Evolutionary conservation across 768 basidiomycete species (phyloP), one percentile per base, ranked within the genome.

Genomic region (Pulveroboletus sp.): DNA sequence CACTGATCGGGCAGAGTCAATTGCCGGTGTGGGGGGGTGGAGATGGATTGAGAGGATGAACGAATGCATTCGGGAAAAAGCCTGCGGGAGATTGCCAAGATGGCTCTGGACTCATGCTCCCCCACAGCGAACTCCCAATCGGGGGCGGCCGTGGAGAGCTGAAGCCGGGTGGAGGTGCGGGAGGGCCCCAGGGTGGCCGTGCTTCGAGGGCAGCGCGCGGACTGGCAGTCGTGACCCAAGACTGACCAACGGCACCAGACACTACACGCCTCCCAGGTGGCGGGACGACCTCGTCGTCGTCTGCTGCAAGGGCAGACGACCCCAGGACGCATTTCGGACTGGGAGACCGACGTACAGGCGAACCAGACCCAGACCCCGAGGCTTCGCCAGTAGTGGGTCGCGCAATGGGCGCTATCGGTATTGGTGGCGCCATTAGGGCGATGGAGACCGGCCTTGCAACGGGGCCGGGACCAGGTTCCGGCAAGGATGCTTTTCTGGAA

Each of bases 261-360:
- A 64, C 70, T 36, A 65, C 67, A 8, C 78, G 71, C 42, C 80
- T 66, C 33, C 78, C 70, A 7, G 75, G 73, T 15, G 76, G 69
- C 36, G 75, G 68, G 14, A 90, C 78, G 10, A 89, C 84, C 61
- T 90, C 88, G 62, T 91, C 89, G 52, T 88, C 88, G 52, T 89
- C 87, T 12, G 86, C 80, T 3, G 82, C 80, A 17, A 90, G 75
- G 17, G 89, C 88, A 5, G 85, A 85, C 12, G 88, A 89, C 11
- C 89, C 89, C 7, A 89, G 72, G 32, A 83, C 69, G 36, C 82
- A 81, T 61, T 89, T 89, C 8, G 78, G 78, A 52, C 76, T 78
- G 5, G 77, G 75, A 32, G 78, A 76, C 9, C 76, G 73, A 39
- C 73, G 70, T 15, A 67, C 68, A 10, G 79, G 76, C 1, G 85